Evolutionary conservation across 2,329 filamentous ascomycete species (phyloP).

Genomic region (Cladophialophora chaetospira): DNA sequence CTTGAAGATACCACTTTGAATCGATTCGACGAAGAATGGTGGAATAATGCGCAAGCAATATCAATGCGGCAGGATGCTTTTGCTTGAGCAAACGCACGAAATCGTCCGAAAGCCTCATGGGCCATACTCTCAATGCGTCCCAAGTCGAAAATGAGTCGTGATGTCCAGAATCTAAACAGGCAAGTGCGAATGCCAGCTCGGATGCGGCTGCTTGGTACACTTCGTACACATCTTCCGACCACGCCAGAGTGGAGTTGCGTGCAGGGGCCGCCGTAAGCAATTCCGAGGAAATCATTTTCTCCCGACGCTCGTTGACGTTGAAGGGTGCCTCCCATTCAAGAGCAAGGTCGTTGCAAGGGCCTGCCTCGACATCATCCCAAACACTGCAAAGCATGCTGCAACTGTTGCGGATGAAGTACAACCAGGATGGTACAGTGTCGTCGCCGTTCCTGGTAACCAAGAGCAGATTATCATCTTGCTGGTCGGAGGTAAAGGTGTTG

Average conservation of each 20-base stretch:
- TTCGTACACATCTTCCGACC: not conserved
- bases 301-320: not conserved
- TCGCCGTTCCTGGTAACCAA: conserved; percentile 19
- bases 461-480: conserved; percentile 30
- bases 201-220: conserved; percentile 6
- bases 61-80: conserved; percentile 39
- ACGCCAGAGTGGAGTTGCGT: not conserved
- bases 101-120: conserved; percentile 38
- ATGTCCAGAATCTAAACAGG: conserved; percentile 1
- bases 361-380: conserved; percentile 28
- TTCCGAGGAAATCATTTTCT: not conserved
- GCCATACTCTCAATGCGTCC: conserved; percentile 40
- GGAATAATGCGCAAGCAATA: conserved; percentile 44
- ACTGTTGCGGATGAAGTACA: conserved; percentile 32
- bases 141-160: conserved; percentile 35
- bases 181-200: conserved; percentile 11
- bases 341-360: conserved; percentile 22
- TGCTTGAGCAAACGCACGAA: conserved; percentile 39
- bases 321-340: conserved; percentile 40
- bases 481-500: conserved; percentile 28
- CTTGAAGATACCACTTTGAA: conserved; percentile 42
- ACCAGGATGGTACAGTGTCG: conserved; percentile 25
- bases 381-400: conserved; percentile 34
- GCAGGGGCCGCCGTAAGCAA: not conserved
- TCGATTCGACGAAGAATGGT: conserved; percentile 40